These are phyloP conservation scores for Agmasoma carcini DNA, from an alignment of 371 early-diverging fungal genomes.

Conservation along the genomic window DNA sequence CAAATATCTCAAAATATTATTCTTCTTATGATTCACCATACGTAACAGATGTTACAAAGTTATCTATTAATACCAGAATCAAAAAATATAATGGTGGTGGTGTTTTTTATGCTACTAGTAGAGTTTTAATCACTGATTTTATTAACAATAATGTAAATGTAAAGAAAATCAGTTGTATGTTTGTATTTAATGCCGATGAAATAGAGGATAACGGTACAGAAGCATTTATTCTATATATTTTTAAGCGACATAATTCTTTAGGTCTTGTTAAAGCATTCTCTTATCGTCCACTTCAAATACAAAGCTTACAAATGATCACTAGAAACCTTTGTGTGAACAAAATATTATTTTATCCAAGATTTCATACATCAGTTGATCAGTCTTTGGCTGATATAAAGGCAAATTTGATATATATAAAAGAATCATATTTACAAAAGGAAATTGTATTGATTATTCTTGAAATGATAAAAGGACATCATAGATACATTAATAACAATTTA, in stretches of 20 bases:
- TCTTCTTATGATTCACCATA: constrained; percentile 57
- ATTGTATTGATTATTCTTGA: constrained; percentile 31
- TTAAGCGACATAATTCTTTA: constrained; percentile 18
- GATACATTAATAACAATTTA: not conserved
- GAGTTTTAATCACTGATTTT: constrained; percentile 80
- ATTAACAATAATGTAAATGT: constrained; percentile 63
- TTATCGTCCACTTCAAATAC: constrained; percentile 10
- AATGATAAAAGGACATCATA: constrained; percentile 18
- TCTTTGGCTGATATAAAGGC: constrained; percentile 23
- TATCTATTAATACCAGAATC: constrained; percentile 1
- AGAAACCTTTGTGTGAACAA: constrained; percentile 13
- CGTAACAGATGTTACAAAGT: constrained; percentile 8
- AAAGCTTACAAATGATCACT: constrained; percentile 5
- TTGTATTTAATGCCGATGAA: constrained; percentile 61
- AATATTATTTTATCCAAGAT: constrained; percentile 42
- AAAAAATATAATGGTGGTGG: constrained; percentile 58
- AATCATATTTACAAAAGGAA: constrained; percentile 8
- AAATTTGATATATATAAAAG: constrained; percentile 19
- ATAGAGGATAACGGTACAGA: constrained; percentile 25
- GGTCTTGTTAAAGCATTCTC: constrained; percentile 42
- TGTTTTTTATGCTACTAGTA: constrained; percentile 66
- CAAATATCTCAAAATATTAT: constrained; percentile 56
- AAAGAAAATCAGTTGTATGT: constrained; percentile 64
- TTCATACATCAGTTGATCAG: constrained; percentile 27
- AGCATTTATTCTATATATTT: constrained; percentile 40